Conservation (phyloP, 2,329 filamentous ascomycete genomes). For the Lasiodiplodia sp. region DNA sequence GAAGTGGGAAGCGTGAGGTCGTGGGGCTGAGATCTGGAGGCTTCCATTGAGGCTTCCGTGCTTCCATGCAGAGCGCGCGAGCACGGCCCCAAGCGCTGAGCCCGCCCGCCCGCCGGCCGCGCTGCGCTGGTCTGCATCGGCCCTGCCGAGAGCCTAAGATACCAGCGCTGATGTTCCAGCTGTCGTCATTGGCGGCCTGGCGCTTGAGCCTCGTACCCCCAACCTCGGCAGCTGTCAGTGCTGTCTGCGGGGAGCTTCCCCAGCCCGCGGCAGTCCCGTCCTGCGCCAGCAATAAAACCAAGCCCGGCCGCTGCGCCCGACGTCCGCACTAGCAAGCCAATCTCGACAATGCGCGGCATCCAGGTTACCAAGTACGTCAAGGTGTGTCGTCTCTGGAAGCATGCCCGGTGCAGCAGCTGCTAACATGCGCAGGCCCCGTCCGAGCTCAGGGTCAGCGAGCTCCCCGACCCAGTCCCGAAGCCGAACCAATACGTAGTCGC, state of each 20-base stretch:
- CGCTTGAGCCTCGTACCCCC: conserved; percentile 18
- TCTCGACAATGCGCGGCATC: conserved; percentile 73
- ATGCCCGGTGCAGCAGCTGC: conserved; percentile 9
- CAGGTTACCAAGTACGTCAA: conserved; percentile 78
- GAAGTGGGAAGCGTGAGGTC: conserved; percentile 26
- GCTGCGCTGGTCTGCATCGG: background rate
- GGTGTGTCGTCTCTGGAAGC: conserved; percentile 49
- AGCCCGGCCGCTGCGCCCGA: background rate
- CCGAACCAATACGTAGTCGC: conserved; percentile 83
- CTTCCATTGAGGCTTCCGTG: conserved; percentile 28
- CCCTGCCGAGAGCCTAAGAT: conserved; percentile 7
- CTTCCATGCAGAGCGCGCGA: conserved; percentile 23
- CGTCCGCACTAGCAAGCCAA: background rate
- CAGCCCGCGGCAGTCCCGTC: conserved; percentile 14
- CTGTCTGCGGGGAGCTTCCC: conserved; percentile 22
- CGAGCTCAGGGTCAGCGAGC: conserved; percentile 76
- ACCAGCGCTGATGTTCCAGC: conserved; percentile 15
- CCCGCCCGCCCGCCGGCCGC: conserved; percentile 1
- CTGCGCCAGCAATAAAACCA: background rate
- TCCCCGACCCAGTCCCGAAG: conserved; percentile 76
- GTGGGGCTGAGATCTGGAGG: conserved; percentile 22
- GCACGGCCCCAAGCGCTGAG: conserved; percentile 13
- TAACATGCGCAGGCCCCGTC: conserved; percentile 68
- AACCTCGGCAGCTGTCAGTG: conserved; percentile 8
- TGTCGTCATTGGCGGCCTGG: conserved; percentile 24